Evolutionary conservation across 2,329 filamentous ascomycete species (phyloP).

Genomic region (Fusarium metavorans): DNA sequence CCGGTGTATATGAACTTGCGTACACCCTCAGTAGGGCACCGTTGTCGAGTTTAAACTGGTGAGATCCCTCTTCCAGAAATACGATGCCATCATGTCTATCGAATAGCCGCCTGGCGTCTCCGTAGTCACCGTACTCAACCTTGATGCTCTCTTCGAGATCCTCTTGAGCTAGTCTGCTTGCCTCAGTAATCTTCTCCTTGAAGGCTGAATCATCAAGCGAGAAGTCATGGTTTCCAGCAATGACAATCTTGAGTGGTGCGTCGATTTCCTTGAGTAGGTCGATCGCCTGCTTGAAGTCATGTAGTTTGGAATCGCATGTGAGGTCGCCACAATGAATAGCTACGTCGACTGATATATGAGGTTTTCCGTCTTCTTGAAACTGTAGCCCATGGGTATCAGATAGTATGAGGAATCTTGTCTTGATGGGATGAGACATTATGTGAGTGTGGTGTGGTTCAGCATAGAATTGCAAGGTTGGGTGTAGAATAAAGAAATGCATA

Average conservation of each 20-base stretch:
- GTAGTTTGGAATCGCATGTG: slow-evolving; percentile 56
- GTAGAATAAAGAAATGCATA: neutral
- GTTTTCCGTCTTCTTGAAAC: neutral
- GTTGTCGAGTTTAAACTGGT: slow-evolving; percentile 55
- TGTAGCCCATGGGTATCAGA: slow-evolving; percentile 32
- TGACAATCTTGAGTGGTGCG: slow-evolving; percentile 61
- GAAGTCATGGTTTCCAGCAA: slow-evolving; percentile 66
- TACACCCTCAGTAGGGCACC: slow-evolving; percentile 57
- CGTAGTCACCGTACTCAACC: slow-evolving; percentile 52
- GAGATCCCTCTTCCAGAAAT: slow-evolving; percentile 56
- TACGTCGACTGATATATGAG: slow-evolving; percentile 50
- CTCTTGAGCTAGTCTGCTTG: slow-evolving; percentile 14
- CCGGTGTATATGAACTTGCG: slow-evolving; percentile 59
- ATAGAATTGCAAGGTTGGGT: neutral
- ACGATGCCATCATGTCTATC: slow-evolving; percentile 46
- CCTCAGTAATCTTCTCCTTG: slow-evolving; percentile 40
- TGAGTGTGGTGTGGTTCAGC: neutral
- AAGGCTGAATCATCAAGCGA: slow-evolving; percentile 53
- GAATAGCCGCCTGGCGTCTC: slow-evolving; percentile 48
- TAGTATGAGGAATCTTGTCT: slow-evolving; percentile 30
- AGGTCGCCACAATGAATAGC: slow-evolving; percentile 64
- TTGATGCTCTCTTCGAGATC: slow-evolving; percentile 14
- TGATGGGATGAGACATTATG: slow-evolving; percentile 5
- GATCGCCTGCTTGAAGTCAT: slow-evolving; percentile 54
- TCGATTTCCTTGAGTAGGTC: slow-evolving; percentile 52